Evolutionary conservation across 345 rosid species (phyloP), one percentile per base, ranked within the genome.

Genomic region (Citrus mangshanensis): DNA sequence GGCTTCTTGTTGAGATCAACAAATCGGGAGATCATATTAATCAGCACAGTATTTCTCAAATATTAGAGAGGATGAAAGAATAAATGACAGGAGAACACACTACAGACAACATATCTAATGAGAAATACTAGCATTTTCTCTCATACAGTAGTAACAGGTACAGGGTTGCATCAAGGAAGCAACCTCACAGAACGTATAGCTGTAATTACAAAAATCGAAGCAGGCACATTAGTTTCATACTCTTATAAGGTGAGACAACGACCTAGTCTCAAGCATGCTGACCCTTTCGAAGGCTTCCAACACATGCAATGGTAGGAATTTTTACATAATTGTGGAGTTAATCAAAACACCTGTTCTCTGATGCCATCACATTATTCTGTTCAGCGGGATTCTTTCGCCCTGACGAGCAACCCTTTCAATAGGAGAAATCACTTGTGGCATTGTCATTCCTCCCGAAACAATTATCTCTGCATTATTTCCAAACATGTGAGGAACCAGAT

Each of bases 381-480:
- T 83, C 78, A 91, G 69, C 9, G 87, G 87, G 68, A 89, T 83
- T 79, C 79, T 86, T 75, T 86, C 90, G 14, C 68, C 83, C 71
- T 73, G 88, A 58, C 84, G 81, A 69, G 78, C 78, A 71, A 56
- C 79, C 62, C 87, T 83, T 73, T 88, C 90, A 13, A 72, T 78
- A 27, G 90, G 95, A 35, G 91, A 82, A 30, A 91, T 88, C 30
- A 81, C 72, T 73, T 91, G 89, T 1, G 95, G 95, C 95, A 91
- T 91, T 37, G 95, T 84, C 93, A 91, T 89, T 1, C 95, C 93
- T 25, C 91, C 89, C 0, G 93, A 91, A 30, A 89, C 95, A 14
- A 91, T 91, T 66, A 91, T 89, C 87, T 91, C 93, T 91, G 89
- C 83, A 82, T 72, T 22, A 78, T 70, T 12, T 60, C 28, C 59